Evolutionary conservation across 148 eudicot genomes (phyloP), one percentile per base, ranked within the genome.

Genomic region (Simmondsia chinensis): DNA sequence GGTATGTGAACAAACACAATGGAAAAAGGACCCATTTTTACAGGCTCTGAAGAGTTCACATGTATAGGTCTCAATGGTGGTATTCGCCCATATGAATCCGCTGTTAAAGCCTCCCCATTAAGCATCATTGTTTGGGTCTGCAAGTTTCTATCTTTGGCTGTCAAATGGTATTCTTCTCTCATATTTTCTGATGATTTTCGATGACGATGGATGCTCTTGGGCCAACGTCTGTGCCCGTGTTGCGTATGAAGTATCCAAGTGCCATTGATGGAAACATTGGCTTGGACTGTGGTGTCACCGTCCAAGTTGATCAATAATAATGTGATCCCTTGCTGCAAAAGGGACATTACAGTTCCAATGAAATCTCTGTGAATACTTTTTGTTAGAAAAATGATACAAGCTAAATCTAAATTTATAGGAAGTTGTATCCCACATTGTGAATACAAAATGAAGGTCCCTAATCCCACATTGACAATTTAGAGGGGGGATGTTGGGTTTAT

Each of bases 81-180:
- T 25, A 87, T 79, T 20, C 60, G 44, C 26, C 94, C 96, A 2
- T 67, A 38, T 24, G 88, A 68, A 63, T 57, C 61, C 12, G 83
- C 38, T 0, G 48, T 26, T 20, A 87, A 44, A 3, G 50, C 61
- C n/a, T 80, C 57, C 32, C 89, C 96, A 39, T 83, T 87, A 2
- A 87, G 94, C 59, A 83, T 25, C 82, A 87, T 73, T 17, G 32
- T 56, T 46, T 68, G 89, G 65, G 94, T 87, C 25, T 75, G 86
- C 48, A 87, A 65, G 36, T 83, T 59, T 2, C 81, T 77, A 24
- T 73, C 79, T 43, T 64, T 60, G 9, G 94, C 76, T 16, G 89
- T 87, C 34, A 87, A 35, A 54, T 87, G 96, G 66, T 83, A 87
- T 44, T 87, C 96, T 37, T 73, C 73, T 75, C 96, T 65, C 15